A percentile compares a stretch with the other conserved stretches of the same genome.
Evolutionary conservation across 2,329 filamentous ascomycete genomes (phyloP).

Genomic region (Aspergillus sp.): DNA sequence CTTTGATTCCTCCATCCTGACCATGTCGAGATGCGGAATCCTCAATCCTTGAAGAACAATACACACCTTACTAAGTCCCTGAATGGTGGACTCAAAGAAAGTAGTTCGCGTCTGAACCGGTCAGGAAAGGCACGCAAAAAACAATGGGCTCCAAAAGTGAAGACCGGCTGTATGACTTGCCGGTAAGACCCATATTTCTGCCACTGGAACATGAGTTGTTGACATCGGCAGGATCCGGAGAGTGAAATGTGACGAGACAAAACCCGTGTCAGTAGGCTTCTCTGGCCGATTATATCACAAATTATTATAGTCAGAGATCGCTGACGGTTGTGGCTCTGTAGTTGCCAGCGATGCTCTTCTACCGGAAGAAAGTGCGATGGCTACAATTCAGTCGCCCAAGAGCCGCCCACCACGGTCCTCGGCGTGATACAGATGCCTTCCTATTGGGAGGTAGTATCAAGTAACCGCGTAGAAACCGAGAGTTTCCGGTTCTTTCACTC

Average conservation of each 20-base stretch:
- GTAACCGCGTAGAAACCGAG: background rate
- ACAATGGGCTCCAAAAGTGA: conserved; percentile 7
- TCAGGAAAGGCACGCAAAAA: background rate
- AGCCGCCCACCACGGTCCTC: background rate
- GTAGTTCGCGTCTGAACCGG: background rate
- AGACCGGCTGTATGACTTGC: conserved; percentile 6
- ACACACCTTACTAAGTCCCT: background rate
- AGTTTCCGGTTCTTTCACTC: conserved; percentile 5
- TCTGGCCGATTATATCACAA: too few relatives aligned
- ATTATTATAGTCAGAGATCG: background rate
- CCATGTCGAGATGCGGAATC: background rate
- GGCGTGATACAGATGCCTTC: background rate
- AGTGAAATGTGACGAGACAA: conserved; percentile 10
- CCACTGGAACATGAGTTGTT: background rate
- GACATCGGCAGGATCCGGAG: background rate
- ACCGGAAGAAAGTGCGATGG: conserved; percentile 11
- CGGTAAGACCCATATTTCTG: background rate
- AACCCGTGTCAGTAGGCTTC: background rate
- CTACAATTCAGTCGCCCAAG: background rate
- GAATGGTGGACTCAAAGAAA: background rate
- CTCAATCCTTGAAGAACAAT: background rate
- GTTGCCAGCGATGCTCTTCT: conserved; percentile 6
- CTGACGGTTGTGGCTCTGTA: background rate
- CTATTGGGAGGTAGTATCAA: background rate
- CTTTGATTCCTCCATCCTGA: background rate